Evolutionary conservation across 495 filamentous ascomycete species (phyloP), one percentile per base, ranked within the genome.

Genomic region (Xylaria longipes): DNA sequence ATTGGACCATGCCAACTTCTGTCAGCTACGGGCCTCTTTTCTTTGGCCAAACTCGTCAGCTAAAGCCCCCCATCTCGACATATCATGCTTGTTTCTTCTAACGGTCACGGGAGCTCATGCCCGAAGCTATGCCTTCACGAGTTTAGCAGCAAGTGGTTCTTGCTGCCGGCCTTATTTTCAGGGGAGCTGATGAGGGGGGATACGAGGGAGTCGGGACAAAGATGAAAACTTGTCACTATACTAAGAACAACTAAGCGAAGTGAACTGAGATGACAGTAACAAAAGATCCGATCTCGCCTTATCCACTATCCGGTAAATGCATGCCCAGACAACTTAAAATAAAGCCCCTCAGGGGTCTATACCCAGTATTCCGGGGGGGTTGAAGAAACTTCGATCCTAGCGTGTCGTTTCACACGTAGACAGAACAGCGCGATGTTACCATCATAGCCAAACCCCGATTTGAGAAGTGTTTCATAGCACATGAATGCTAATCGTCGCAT

Each of bases 101-200:
- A 63, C 22, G 60, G 22, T 29, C 60, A 63, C 33, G 60, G 25
- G 60, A 63, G 14, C 35, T 45, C 37, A 22, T 63, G 25, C 39
- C 29, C 27, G 41, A 48, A 65, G 27, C 43, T 65, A 50, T 20
- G 1, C 62, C 20, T 11, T 14, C 15, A 35, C 17, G 31, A 37
- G 63, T 15, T 3, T 56, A 22, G 52, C 22, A 56, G 52, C 27
- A 31, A 31, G 14, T 3, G n/a, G n/a, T 29, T 31, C 9, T 31
- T 56, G 27, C 8, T 17, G 4, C 27, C 14, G 27, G 12, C 5
- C 52, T 56, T 31, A 17, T 31, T 56, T 31, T 7, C 12, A 56
- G 15, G 27, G 22, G 20, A 11, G 20, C 12, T 11, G 25, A 33
- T 35, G 15, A 35, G 31, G 27, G 20, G 29, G 29, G 35, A 37